Percentiles rank a stretch among this genome's conserved stretches.
phyloP scores from a whole-genome alignment of 139 green algal species.

The Ulvella scutata region DNA sequence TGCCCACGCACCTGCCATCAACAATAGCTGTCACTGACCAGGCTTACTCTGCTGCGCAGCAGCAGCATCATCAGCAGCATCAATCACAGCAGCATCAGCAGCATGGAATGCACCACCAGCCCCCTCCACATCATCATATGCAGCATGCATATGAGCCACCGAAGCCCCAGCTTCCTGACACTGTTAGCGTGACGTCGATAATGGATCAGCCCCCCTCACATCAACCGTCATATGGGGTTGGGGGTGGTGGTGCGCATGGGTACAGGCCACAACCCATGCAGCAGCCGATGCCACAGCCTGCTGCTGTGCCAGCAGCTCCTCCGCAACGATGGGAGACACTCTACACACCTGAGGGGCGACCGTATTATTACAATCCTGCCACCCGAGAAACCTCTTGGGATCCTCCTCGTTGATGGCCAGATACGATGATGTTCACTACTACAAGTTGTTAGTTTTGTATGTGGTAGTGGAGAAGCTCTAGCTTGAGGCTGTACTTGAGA shows the following conservation, averaged over 20 bases:
- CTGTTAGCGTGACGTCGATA: conserved; percentile 12
- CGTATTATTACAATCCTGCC: conserved; percentile 59
- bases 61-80: not conserved
- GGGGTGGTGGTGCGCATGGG: not conserved
- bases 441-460: too few species aligned
- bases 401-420: not conserved
- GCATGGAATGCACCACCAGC: not conserved
- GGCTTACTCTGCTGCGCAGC: not conserved
- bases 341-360: conserved; percentile 49
- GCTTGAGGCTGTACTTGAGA: too few species aligned
- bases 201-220: conserved; percentile 32
- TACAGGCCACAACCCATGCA: not conserved
- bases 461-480: too few species aligned
- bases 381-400: conserved; percentile 65
- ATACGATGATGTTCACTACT: too few species aligned
- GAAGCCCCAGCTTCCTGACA: conserved; percentile 3
- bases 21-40: not conserved
- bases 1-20: not conserved
- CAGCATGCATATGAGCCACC: not conserved
- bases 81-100: not conserved
- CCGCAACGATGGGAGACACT: conserved; percentile 45
- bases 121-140: too few species aligned
- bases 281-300: not conserved
- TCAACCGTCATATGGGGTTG: conserved; percentile 31
- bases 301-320: not conserved